Conservation (phyloP, 495 filamentous ascomycete genomes). For the Pyrenopolyporus hunteri region DNA sequence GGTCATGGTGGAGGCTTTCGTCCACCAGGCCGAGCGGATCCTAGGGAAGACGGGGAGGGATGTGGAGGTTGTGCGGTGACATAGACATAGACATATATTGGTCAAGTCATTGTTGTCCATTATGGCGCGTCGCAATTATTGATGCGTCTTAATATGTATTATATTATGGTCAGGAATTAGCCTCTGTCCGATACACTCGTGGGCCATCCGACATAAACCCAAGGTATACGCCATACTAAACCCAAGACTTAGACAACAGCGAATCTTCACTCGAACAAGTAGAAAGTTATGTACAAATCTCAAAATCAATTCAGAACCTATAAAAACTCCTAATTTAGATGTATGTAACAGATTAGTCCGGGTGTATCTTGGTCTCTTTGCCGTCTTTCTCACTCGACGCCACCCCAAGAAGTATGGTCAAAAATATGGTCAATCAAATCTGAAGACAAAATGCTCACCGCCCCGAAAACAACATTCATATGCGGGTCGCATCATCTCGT, state of each 20-base stretch:
- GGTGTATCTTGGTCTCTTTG: conserved; percentile 22
- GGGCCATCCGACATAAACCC: not conserved
- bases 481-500: conserved; percentile 18
- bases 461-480: conserved; percentile 11
- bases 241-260: conserved; percentile 1
- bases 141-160: too few relatives aligned
- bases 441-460: conserved; percentile 20
- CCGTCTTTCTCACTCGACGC: conserved; percentile 26
- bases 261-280: not conserved
- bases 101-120: not conserved
- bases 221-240: not conserved
- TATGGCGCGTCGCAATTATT: too few relatives aligned
- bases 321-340: conserved; percentile 30
- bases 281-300: conserved; percentile 4
- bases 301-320: conserved; percentile 26
- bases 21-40: conserved; percentile 70
- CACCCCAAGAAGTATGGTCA: conserved; percentile 7
- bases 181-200: too few relatives aligned
- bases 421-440: conserved; percentile 12
- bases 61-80: conserved; percentile 22
- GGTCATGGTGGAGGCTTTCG: conserved; percentile 93
- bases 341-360: conserved; percentile 24
- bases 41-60: conserved; percentile 47
- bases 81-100: not conserved
- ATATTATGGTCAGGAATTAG: conserved; percentile 15